These are phyloP conservation scores for Blyttiomyces sp. DNA, from an alignment of 371 early-diverging fungal species.

Conservation along the genomic window DNA sequence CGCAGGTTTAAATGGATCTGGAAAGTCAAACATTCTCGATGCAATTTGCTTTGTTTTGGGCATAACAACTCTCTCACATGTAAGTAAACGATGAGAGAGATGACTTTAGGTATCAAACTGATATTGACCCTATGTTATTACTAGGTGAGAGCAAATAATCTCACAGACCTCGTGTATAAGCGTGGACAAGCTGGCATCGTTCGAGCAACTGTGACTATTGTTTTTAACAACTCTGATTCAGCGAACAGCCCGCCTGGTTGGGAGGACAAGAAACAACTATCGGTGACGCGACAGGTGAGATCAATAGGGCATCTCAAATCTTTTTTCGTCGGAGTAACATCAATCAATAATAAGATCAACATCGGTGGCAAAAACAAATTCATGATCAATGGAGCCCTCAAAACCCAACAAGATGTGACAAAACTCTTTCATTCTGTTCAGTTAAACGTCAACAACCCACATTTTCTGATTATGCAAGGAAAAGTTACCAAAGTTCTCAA, in stretches of 20 bases:
- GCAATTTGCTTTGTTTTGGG: conserved; percentile 99
- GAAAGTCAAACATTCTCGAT: conserved; percentile 99
- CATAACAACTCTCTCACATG: conserved; percentile 83
- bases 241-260: conserved; percentile 88
- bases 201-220: conserved; percentile 94
- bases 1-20: conserved; percentile 99
- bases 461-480: conserved; percentile 99
- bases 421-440: conserved; percentile 94
- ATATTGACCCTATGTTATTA: too few relatives aligned
- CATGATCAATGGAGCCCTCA: conserved; percentile 90
- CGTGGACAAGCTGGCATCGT: conserved; percentile 95
- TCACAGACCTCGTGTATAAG: conserved; percentile 97
- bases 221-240: conserved; percentile 91
- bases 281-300: conserved; percentile 80
- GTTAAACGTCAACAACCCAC: conserved; percentile 97
- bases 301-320: too few relatives aligned
- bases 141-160: conserved; percentile 88
- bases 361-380: conserved; percentile 95
- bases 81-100: conserved; percentile 41
- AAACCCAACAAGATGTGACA: conserved; percentile 86
- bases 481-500: conserved; percentile 97
- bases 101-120: not conserved
- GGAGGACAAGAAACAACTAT: conserved; percentile 80
- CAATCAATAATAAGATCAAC: conserved; percentile 60
- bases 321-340: not conserved